phyloP scores from a whole-genome alignment of 371 early-diverging fungal genomes.

The Mortierella sp. region DNA sequence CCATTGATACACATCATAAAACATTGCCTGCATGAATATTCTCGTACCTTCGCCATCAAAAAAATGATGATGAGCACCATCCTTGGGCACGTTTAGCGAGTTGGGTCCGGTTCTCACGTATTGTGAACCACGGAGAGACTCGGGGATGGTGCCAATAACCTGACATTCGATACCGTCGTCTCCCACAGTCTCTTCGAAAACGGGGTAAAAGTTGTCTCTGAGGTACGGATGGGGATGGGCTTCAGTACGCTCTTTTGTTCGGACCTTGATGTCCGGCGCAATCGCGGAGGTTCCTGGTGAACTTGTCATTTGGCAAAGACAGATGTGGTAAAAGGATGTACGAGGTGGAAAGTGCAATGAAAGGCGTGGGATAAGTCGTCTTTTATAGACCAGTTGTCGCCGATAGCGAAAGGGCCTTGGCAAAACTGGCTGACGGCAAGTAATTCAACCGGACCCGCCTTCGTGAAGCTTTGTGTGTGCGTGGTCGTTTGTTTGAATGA shows the following conservation, averaged over 20 bases:
- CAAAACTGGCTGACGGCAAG: too few relatives aligned
- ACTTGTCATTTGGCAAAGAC: too few relatives aligned
- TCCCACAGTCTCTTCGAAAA: conserved; percentile 45
- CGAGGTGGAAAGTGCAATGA: too few relatives aligned
- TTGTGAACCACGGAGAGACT: conserved; percentile 30
- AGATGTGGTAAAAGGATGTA: too few relatives aligned
- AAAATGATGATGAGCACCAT: conserved; percentile 20
- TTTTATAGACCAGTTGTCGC: too few relatives aligned
- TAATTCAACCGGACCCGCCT: too few relatives aligned
- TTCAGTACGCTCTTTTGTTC: conserved; percentile 14
- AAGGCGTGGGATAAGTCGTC: too few relatives aligned
- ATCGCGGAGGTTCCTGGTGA: conserved; percentile 17
- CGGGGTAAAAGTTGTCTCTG: conserved; percentile 44
- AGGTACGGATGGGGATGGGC: conserved; percentile 44
- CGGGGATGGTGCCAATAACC: conserved; percentile 35
- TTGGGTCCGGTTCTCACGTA: conserved; percentile 50
- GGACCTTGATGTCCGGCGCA: conserved; percentile 24
- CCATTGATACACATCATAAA: not conserved
- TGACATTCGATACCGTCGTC: conserved; percentile 48
- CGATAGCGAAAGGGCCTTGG: too few relatives aligned
- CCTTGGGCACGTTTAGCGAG: conserved; percentile 22
- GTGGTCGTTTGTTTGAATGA: too few relatives aligned
- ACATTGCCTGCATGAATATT: not conserved
- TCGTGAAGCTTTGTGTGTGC: too few relatives aligned
- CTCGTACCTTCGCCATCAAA: conserved; percentile 38